phyloP scores from a whole-genome alignment of 805 yeast genomes.

The Suhomyces sp. region DNA sequence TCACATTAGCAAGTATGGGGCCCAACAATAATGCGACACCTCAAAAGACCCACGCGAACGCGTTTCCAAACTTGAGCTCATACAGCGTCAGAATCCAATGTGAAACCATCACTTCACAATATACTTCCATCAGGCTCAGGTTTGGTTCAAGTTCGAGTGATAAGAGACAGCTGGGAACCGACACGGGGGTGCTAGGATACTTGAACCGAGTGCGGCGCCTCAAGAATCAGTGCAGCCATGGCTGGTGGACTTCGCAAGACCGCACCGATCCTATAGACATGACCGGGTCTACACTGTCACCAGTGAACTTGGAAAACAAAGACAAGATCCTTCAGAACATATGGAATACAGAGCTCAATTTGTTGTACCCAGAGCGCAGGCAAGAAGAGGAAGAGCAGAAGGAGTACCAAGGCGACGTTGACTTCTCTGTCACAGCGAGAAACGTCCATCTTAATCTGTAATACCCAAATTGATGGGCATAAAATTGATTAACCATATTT shows the following conservation, averaged over 20 bases:
- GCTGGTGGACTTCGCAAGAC: background rate
- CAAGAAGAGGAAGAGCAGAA: background rate
- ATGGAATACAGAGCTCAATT: conserved; percentile 9
- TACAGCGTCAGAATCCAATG: conserved; percentile 33
- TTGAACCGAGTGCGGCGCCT: conserved; percentile 13
- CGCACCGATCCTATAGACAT: background rate
- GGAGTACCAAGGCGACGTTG: background rate
- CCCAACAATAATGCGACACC: background rate
- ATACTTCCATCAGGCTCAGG: conserved; percentile 35
- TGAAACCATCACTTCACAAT: conserved; percentile 34
- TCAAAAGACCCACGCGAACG: background rate
- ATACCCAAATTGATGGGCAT: background rate
- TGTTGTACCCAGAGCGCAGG: background rate
- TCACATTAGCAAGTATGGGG: background rate
- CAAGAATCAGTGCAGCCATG: background rate
- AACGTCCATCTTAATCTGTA: background rate
- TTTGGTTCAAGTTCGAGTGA: conserved; percentile 15
- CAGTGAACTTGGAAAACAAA: conserved; percentile 1
- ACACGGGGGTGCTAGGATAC: conserved; percentile 28
- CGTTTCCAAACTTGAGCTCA: conserved; percentile 3
- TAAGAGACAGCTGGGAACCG: conserved; percentile 11
- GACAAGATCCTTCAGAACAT: conserved; percentile 5
- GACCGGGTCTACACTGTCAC: background rate
- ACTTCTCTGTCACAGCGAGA: background rate
- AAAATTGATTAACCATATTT: background rate